phyloP scores from a whole-genome alignment of 352 stramenopile genomes.

The Phytophthora pseudosyringae region DNA sequence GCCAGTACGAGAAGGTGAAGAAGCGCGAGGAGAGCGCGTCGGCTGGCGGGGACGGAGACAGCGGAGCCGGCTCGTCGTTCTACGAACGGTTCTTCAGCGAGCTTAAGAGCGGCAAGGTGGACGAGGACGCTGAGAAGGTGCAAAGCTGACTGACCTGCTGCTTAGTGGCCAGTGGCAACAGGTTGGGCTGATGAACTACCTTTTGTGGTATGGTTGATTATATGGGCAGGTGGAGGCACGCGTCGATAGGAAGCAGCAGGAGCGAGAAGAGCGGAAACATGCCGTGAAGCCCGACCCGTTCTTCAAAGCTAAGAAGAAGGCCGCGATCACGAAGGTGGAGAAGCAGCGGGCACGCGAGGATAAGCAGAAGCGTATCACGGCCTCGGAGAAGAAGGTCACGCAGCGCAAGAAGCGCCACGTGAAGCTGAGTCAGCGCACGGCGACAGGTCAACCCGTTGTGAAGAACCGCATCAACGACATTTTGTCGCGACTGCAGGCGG shows the following conservation, averaged over 20 bases:
- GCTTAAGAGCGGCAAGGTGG: conserved; percentile 49
- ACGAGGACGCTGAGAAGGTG: conserved; percentile 35
- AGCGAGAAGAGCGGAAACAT: conserved; percentile 27
- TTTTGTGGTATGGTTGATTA: conserved; percentile 4
- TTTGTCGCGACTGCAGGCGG: conserved; percentile 66
- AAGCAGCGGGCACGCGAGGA: conserved; percentile 49
- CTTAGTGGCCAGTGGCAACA: neutral
- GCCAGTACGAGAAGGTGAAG: conserved; percentile 87
- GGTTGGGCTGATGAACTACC: conserved; percentile 3
- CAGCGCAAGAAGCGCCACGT: conserved; percentile 89
- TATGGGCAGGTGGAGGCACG: conserved; percentile 29
- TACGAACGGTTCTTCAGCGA: conserved; percentile 85
- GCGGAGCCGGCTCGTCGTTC: conserved; percentile 56
- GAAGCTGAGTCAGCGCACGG: conserved; percentile 83
- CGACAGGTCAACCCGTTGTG: conserved; percentile 82
- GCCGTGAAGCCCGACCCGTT: conserved; percentile 75
- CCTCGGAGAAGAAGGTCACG: conserved; percentile 78
- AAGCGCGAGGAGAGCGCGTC: conserved; percentile 47
- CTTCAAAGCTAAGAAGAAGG: conserved; percentile 87
- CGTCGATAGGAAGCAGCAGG: conserved; percentile 23
- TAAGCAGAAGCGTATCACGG: conserved; percentile 55
- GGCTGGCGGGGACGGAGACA: conserved; percentile 18
- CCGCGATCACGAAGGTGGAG: conserved; percentile 57
- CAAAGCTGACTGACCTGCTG: neutral
- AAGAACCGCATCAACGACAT: conserved; percentile 90